phyloP scores from a whole-genome alignment of 768 basidiomycete species.

The Podaxis pistillaris region DNA sequence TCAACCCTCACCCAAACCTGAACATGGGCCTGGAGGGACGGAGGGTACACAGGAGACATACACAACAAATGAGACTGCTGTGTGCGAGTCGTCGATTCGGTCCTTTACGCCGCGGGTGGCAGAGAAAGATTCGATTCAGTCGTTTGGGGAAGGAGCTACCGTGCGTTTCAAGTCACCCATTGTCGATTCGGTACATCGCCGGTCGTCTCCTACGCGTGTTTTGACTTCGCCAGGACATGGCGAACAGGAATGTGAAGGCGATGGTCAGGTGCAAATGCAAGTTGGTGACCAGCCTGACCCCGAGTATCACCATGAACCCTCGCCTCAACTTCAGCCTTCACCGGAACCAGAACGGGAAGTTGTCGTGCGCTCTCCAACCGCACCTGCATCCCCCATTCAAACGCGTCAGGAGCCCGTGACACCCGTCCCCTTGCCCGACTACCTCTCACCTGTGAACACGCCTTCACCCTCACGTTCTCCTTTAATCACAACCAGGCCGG shows the following conservation, averaged over 20 bases:
- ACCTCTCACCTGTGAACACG: conserved; percentile 11
- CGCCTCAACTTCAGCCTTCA: not conserved
- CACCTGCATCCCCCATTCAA: not conserved
- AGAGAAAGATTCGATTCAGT: not conserved
- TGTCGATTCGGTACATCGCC: not conserved
- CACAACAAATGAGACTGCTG: not conserved
- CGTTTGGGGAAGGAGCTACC: not conserved
- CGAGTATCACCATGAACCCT: not conserved
- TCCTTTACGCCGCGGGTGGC: not conserved
- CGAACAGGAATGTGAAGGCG: not conserved
- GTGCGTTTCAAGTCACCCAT: not conserved
- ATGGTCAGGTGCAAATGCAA: not conserved
- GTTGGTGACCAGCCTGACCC: not conserved
- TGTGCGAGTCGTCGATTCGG: not conserved
- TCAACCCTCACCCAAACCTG: not conserved
- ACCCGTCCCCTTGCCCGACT: not conserved
- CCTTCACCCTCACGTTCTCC: conserved; percentile 1
- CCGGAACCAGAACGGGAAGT: not conserved
- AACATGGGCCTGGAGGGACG: not conserved
- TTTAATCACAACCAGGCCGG: not conserved
- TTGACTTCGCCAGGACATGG: not conserved
- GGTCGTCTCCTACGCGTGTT: not conserved
- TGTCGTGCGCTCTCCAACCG: not conserved
- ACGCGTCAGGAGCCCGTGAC: not conserved
- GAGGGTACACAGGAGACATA: not conserved